phyloP scores from a whole-genome alignment of 225 moss, liverwort and hornwort species.

The Physcomitrium patens region DNA sequence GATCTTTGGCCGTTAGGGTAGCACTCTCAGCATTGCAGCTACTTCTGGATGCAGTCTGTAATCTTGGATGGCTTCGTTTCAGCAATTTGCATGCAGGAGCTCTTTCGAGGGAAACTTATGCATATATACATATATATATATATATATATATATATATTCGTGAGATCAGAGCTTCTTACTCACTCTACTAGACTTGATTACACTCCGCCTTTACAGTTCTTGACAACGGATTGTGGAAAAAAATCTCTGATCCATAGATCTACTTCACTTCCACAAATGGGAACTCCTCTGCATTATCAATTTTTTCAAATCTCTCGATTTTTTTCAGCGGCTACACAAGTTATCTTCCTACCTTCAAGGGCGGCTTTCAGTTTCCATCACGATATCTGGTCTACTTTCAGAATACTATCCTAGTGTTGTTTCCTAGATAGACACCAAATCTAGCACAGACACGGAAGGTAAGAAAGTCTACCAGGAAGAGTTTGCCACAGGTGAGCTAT shows the following conservation, averaged over 20 bases:
- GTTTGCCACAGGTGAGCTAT: too few species aligned
- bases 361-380: too few species aligned
- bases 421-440: too few species aligned
- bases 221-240: slow-evolving; percentile 14
- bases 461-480: too few species aligned
- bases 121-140: too few species aligned
- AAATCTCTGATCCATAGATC: slow-evolving; percentile 15
- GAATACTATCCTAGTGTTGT: too few species aligned
- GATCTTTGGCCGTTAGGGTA: slow-evolving; percentile 3
- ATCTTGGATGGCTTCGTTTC: slow-evolving; percentile 15
- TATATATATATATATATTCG: not conserved
- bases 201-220: not conserved
- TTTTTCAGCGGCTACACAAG: not conserved
- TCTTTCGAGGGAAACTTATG: not conserved
- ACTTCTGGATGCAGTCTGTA: slow-evolving; percentile 1
- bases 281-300: not conserved
- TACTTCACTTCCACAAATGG: not conserved
- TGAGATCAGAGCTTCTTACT: not conserved
- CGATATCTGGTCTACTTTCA: too few species aligned
- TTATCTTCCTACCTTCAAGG: too few species aligned
- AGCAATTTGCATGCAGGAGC: slow-evolving; percentile 28
- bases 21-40: slow-evolving; percentile 23
- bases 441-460: too few species aligned
- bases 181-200: too few species aligned
- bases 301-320: slow-evolving; percentile 2